Base-by-base conservation (phyloP, 805 yeast genomes). In the Yamadazyma sp. region DNA sequence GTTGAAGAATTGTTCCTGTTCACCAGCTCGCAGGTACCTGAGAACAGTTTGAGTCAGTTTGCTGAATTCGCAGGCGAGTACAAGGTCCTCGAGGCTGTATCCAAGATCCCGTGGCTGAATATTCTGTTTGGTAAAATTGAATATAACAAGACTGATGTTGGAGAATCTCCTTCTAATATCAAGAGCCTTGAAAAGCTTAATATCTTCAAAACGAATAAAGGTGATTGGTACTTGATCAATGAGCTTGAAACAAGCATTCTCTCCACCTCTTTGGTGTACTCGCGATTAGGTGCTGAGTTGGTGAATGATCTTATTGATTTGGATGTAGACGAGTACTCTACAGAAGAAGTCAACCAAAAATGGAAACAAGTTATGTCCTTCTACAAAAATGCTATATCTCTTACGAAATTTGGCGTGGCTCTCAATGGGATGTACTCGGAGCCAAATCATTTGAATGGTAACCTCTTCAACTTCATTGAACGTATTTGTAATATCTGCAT, bases 331-430 rank as follows among this genome's bases (percentile, higher is more conserved):
- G 17, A 13, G 10, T 31, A 35, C 19, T 18, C n/a, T 4, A 14
- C 40, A 6, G 41, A 32, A 3, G 69, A 60, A 14, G 30, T 31
- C 9, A 38, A 37, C 15, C 49, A 49, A 7, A 59, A 59, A 38
- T 67, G 74, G 74, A 62, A 59, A 29, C 63, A 54, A 43, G 68
- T 62, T 9, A 48, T 53, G 3, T 50, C 44, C 11, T 51, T 54
- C 45, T 66, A 62, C 45, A 64, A 62, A 35, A 57, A 50, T 28
- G 54, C 69, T 1, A 44, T 57, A 7, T 60, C 64, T 9, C 55
- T 49, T 25, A 34, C 50, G 11, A 26, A 37, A 12, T 64, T 59
- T 42, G 16, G 27, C 1, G 15, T 22, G 8, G 30, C 45, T 6
- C 32, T 37, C 6, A 38, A 37, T 18, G 4, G 21, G 3, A 10